Percentiles rank a stretch among this genome's conserved stretches.
These are phyloP conservation scores for Candida insectalens DNA, from an alignment of 805 yeast genomes.

Conservation along the genomic window DNA sequence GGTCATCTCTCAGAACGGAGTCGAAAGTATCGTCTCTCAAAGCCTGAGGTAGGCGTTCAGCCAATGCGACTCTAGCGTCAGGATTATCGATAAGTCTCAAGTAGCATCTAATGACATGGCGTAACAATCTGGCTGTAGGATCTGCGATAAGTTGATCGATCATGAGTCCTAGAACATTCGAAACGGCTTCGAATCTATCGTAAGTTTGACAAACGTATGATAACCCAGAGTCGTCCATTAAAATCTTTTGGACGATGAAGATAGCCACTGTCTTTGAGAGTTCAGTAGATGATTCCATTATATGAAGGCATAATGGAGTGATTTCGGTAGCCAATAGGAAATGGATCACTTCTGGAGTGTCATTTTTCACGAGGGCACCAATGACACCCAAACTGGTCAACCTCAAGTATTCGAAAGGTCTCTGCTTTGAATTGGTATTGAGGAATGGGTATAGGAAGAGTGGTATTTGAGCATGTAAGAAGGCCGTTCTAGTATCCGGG, in stretches of 20 bases:
- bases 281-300: constrained; percentile 93
- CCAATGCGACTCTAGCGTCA: constrained; percentile 82
- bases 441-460: constrained; percentile 87
- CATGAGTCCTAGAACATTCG: constrained; percentile 76
- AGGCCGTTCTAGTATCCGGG: constrained; percentile 76
- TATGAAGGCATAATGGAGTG: constrained; percentile 86
- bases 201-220: constrained; percentile 90
- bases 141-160: constrained; percentile 72
- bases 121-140: constrained; percentile 75
- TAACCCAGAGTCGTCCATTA: constrained; percentile 86
- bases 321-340: constrained; percentile 92
- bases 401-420: constrained; percentile 89
- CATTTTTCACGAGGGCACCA: constrained; percentile 94
- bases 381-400: constrained; percentile 92
- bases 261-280: constrained; percentile 93
- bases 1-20: constrained; percentile 71
- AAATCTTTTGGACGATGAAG: constrained; percentile 86
- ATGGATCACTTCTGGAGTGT: constrained; percentile 88
- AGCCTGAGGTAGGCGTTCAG: constrained; percentile 78
- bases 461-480: constrained; percentile 86
- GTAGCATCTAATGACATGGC: constrained; percentile 92
- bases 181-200: constrained; percentile 90
- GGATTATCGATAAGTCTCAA: constrained; percentile 80
- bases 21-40: constrained; percentile 82
- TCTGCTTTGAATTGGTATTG: constrained; percentile 81